Base-by-base conservation (phyloP, 768 basidiomycete species). In the Grammothele lineata region DNA sequence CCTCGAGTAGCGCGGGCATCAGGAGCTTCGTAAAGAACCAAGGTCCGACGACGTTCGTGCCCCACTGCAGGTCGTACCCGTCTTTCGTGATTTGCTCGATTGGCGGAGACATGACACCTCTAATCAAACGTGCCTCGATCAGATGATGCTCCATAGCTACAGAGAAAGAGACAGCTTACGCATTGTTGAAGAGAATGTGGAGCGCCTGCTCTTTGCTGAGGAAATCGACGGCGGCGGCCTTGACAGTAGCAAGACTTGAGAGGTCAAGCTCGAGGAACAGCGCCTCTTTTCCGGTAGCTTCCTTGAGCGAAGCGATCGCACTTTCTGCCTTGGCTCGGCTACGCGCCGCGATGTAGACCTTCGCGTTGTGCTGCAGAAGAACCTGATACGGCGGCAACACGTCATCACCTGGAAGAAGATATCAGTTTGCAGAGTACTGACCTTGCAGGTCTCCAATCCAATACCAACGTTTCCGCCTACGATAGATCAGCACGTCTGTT, bases 271-370 rank as follows among this genome's bases (percentile, higher is more conserved):
- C 56, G 1, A 78, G 58, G 47, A 70, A 77, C 19, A 73, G 35
- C 3, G 71, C 66, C 27, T 68, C 65, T 40, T 62, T 69, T 23
- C 77, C 75, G 0, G 74, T 76, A 33, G 44, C 62, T 18, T 49
- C 17, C 53, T 79, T 71, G 47, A 88, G 64, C 1, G 78, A 73
- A 24, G 65, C 51, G 47, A 86, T 83, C 0, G 81, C 81, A 3
- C 55, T 57, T 3, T 71, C 65, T 0, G 72, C 67, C 51, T 76
- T 83, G 24, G 63, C 61, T 44, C 64, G 54, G 47, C 58, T 73
- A 11, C 85, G 72, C 3, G 69, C 64, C 0, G 77, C 80, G 35
- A 87, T 45, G 57, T 88, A 87, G 0, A 87, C 83, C 44, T 75
- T 84, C 8, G 83, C 84, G 56, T 83, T 77, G 53, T 78, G 78